Evolutionary conservation across 2,329 filamentous ascomycete genomes (phyloP), one percentile per base, ranked within the genome.

Genomic region (Nothophoma quercina): DNA sequence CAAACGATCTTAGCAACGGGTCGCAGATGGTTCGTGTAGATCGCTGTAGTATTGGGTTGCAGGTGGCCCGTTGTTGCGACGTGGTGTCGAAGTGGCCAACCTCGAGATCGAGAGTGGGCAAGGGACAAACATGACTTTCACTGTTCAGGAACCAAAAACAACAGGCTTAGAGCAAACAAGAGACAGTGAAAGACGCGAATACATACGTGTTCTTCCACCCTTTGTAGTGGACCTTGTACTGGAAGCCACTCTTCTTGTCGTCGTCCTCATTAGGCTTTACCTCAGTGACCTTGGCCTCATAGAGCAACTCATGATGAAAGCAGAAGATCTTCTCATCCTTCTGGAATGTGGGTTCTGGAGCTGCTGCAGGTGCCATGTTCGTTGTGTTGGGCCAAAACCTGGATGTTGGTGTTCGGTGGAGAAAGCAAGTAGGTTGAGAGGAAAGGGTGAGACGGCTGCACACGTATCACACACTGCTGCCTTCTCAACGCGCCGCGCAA

Each of bases 151-250:
- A 12, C 21, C 28, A 18, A 38, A 33, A 21, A 53, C 12, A 16
- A 18, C 9, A 19, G 16, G 7, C 10, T n/a, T 15, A 16, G 16
- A 13, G 33, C 50, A 53, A 43, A 44, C 51, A 39, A 8, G 36
- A n/a, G 32, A 45, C 13, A 10, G 18, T 25, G 26, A 36, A 22
- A 28, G 36, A 2, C 42, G 38, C n/a, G n/a, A n/a, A 52, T 53
- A 87, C 87, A 78, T 79, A 90, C 83, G 92, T 97, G 75, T 93
- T 93, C 82, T 99, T 99, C 95, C 95, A 99, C 69, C 95, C 95
- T 77, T 98, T 98, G 81, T 99, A 99, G 77, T 99, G 95, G 48
- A 99, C 90, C 70, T 90, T 90, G 79, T 96, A 99, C 73, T 91
- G 86, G 71, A 86, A 92, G 26, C 88, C 86, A 56, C 88, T 88